Evolutionary conservation across 2,329 filamentous ascomycete genomes (phyloP).

Genomic region (Cercospora janseana): DNA sequence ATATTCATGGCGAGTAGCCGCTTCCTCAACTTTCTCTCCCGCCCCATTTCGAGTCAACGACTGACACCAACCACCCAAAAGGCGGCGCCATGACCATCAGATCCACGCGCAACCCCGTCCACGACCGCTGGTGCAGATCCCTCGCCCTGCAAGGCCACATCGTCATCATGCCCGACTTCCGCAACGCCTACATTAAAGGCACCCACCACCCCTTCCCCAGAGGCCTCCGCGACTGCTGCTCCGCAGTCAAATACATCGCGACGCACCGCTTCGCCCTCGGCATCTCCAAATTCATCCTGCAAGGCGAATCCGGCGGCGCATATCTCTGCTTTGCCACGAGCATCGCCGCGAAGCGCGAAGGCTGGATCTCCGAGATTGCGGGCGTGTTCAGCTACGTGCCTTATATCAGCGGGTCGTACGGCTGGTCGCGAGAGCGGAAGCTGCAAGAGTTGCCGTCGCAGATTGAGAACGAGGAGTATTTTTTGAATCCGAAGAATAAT

Average conservation of each 20-base stretch:
- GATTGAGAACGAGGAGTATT: slow-evolving; percentile 34
- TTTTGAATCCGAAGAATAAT: slow-evolving; percentile 22
- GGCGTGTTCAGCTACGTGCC: slow-evolving; percentile 32
- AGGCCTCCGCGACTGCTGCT: slow-evolving; percentile 36
- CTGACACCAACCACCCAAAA: slow-evolving; percentile 19
- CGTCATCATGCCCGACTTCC: slow-evolving; percentile 34
- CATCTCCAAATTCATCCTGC: slow-evolving; percentile 31
- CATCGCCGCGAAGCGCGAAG: slow-evolving; percentile 33
- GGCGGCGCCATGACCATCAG: slow-evolving; percentile 31
- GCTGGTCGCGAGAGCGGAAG: slow-evolving; percentile 18
- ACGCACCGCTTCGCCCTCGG: slow-evolving; percentile 27
- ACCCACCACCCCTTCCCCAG: slow-evolving; percentile 32
- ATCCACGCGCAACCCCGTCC: slow-evolving; percentile 27
- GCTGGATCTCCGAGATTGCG: slow-evolving; percentile 29
- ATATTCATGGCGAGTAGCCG: slow-evolving; percentile 29
- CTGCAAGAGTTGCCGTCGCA: slow-evolving; percentile 24
- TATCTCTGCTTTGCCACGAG: slow-evolving; percentile 33
- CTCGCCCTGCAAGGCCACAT: slow-evolving; percentile 30
- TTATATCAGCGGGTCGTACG: slow-evolving; percentile 25
- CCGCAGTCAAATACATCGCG: slow-evolving; percentile 29
- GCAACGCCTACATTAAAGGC: slow-evolving; percentile 34
- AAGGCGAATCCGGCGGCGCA: slow-evolving; percentile 37
- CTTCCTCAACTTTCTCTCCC: background rate
- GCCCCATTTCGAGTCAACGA: background rate
- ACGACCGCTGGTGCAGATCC: slow-evolving; percentile 31